Evolutionary conservation across 225 moss, liverwort and hornwort genomes (phyloP), one percentile per base, ranked within the genome.

Genomic region (Physcomitrellopsis africana): DNA sequence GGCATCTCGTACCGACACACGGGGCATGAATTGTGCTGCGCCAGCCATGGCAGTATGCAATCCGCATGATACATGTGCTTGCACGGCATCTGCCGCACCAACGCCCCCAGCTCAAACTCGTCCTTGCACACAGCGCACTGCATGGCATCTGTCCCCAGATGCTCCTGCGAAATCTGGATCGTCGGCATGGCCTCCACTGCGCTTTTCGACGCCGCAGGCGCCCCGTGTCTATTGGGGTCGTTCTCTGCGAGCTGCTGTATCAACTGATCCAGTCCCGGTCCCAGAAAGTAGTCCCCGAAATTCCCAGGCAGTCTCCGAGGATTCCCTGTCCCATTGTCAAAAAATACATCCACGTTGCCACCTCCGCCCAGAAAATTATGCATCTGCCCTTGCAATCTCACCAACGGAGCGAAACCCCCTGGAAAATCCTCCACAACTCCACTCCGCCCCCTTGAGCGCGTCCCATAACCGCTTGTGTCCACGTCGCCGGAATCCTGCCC

Each of bases 91-190:
- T 94, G 92, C 71, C 94, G 84, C 76, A 95, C 97, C 0, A 76
- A 67, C 19, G 80, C 84, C 22, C 90, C 90, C 45, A 99, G 61
- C 77, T 86, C 89, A 86, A 99, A 99, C 83, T 99, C 97, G 73
- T 99, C 97, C 85, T 99, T 99, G 82, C 97, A 99, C 68, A 99
- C 97, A 9, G 97, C 97, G 68, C 97, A 99, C 82, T 99, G 97
- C 3, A 94, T 92, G 18, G 97, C 89, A 77, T 99, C 97, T 22
- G 97, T 95, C 43, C 94, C 94, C 24, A 99, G 75, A 59, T 94
- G 94, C 65, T 92, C 97, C 52, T 90, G 74, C 9, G 91, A 74
- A 46, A 99, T 99, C 78, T 93, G 84, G 22, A 99, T 86, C 37
- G 89, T 93, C 13, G 97, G 97, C 97, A 99, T 95, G 23, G 90